A percentile compares a stretch with the other conserved stretches of the same genome.
phyloP scores from a whole-genome alignment of 805 yeast species.

The Candida patagonica region DNA sequence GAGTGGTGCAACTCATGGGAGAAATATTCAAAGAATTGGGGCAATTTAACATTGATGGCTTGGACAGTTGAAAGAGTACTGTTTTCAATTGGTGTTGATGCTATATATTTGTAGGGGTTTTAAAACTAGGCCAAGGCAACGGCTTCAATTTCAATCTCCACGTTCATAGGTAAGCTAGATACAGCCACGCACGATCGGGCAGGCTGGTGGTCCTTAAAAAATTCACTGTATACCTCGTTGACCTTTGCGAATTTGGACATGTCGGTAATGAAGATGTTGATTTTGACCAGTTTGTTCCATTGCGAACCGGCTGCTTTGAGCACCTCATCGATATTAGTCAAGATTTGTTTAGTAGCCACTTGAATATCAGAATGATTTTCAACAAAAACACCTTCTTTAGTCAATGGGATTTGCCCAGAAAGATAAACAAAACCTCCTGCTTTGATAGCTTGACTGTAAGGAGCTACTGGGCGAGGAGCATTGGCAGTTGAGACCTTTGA shows the following conservation, averaged over 20 bases:
- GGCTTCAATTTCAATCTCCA: constrained; percentile 65
- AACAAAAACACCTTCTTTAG: constrained; percentile 58
- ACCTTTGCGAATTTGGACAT: constrained; percentile 73
- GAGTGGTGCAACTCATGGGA: constrained; percentile 23
- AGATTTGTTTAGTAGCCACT: constrained; percentile 19
- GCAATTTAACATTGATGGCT: constrained; percentile 19
- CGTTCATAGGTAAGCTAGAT: constrained; percentile 52
- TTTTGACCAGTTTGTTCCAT: constrained; percentile 69
- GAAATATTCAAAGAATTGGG: constrained; percentile 18
- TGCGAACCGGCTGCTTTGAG: constrained; percentile 73
- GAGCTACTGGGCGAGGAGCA: constrained; percentile 56
- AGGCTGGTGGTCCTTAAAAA: constrained; percentile 33
- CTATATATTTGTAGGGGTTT: neutral
- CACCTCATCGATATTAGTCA: constrained; percentile 35
- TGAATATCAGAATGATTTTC: constrained; percentile 58
- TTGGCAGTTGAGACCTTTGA: constrained; percentile 7
- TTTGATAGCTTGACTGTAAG: constrained; percentile 85
- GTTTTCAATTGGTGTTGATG: neutral
- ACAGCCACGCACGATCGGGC: constrained; percentile 96
- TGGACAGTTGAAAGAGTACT: constrained; percentile 9
- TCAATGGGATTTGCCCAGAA: constrained; percentile 84
- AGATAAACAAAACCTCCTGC: constrained; percentile 71
- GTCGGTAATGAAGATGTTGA: constrained; percentile 76
- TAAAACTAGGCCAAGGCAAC: constrained; percentile 39
- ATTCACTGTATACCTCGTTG: constrained; percentile 59